These are phyloP conservation scores for Meyerozyma carpophila DNA, from an alignment of 1,139 yeast genomes.

Conservation along the genomic window DNA sequence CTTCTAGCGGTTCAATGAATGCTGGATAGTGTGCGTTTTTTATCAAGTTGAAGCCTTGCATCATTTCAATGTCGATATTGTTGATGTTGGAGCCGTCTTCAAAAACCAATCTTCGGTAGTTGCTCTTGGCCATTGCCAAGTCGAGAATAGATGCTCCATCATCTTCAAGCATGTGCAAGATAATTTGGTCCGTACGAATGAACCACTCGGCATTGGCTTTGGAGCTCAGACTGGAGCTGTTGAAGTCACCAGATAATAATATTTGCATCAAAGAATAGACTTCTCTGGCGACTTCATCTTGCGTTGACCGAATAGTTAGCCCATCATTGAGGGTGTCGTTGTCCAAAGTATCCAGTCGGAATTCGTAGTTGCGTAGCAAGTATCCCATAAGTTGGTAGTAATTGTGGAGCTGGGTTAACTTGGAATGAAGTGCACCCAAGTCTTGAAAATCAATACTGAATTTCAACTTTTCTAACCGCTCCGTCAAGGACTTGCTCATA, in stretches of 20 bases:
- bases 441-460: slow-evolving; percentile 42
- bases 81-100: slow-evolving; percentile 42
- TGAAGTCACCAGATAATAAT: slow-evolving; percentile 31
- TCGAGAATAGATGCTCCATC: slow-evolving; percentile 39
- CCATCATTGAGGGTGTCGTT: slow-evolving; percentile 37
- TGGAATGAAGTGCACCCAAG: slow-evolving; percentile 22
- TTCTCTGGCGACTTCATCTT: slow-evolving; percentile 27
- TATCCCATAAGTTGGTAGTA: slow-evolving; percentile 19
- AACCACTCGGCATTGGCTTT: slow-evolving; percentile 46
- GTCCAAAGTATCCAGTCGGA: slow-evolving; percentile 27
- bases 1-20: slow-evolving; percentile 27
- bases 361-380: slow-evolving; percentile 29
- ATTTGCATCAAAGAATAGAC: slow-evolving; percentile 35
- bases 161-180: slow-evolving; percentile 40
- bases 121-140: slow-evolving; percentile 33
- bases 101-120: slow-evolving; percentile 42
- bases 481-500: slow-evolving; percentile 27
- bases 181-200: slow-evolving; percentile 49
- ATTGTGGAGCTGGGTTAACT: slow-evolving; percentile 23
- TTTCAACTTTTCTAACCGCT: slow-evolving; percentile 34
- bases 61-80: slow-evolving; percentile 37
- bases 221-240: slow-evolving; percentile 3
- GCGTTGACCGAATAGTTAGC: slow-evolving; percentile 22
- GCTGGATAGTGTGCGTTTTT: slow-evolving; percentile 29
- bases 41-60: slow-evolving; percentile 37